Percentiles rank a stretch among this genome's conserved stretches.
Evolutionary conservation across 2,329 filamentous ascomycete genomes (phyloP).

Genomic region (Penicillium sp.): DNA sequence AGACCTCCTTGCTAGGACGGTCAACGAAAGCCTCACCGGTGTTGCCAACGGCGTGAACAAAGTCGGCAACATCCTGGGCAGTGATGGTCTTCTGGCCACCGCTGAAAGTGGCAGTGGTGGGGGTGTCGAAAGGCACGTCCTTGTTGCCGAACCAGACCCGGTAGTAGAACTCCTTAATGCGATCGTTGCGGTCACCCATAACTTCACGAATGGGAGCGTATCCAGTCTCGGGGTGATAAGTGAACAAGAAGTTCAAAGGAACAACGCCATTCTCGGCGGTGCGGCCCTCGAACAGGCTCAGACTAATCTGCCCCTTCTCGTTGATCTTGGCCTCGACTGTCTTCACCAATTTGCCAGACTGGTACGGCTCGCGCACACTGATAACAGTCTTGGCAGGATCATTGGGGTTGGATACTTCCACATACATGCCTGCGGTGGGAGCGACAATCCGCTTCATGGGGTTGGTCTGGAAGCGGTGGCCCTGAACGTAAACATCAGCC

Average conservation of each 20-base stretch:
- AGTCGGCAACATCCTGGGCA: conserved; percentile 89
- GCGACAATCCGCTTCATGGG: conserved; percentile 86
- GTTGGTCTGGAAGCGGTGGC: conserved; percentile 94
- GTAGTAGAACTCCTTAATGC: conserved; percentile 99
- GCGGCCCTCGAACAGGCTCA: conserved; percentile 88
- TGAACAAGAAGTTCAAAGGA: conserved; percentile 78
- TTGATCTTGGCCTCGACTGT: conserved; percentile 76
- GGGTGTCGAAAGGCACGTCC: conserved; percentile 68
- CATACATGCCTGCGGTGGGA: conserved; percentile 73
- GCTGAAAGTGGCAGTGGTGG: conserved; percentile 79
- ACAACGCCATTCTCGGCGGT: conserved; percentile 74
- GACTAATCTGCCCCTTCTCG: conserved; percentile 67
- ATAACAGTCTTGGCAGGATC: conserved; percentile 77
- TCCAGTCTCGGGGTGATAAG: conserved; percentile 86
- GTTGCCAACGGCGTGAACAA: conserved; percentile 97
- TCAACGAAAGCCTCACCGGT: conserved; percentile 96
- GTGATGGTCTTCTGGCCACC: conserved; percentile 82
- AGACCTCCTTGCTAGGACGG: conserved; percentile 83
- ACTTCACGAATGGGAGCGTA: conserved; percentile 97
- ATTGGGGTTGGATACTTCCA: conserved; percentile 76
- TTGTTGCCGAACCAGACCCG: conserved; percentile 92
- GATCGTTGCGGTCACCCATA: conserved; percentile 91
- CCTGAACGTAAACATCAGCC: conserved; percentile 87
- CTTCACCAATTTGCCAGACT: conserved; percentile 76
- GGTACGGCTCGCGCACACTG: conserved; percentile 74